Evolutionary conservation across 1,284 basidiomycete genomes (phyloP).

Genomic region (Agaricales sp.): DNA sequence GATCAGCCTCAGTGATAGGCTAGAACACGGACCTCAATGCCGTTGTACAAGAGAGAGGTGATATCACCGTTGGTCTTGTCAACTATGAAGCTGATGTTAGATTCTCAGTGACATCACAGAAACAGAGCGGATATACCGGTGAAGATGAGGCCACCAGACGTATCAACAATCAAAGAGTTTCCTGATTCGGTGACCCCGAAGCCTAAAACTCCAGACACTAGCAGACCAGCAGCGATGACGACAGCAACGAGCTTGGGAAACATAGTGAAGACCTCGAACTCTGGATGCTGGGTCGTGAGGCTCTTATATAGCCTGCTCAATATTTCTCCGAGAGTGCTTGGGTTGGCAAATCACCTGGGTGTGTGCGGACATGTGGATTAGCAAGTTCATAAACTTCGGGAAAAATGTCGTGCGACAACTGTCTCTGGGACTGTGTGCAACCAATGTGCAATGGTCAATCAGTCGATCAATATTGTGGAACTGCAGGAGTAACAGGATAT

Average conservation of each 20-base stretch:
- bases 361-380: not conserved
- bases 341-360: not conserved
- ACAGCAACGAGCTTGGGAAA: not conserved
- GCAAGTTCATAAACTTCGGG: not conserved
- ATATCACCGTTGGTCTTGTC: constrained; percentile 21
- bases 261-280: not conserved
- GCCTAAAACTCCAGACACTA: constrained; percentile 6
- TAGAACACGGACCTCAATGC: constrained; percentile 22
- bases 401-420: too few species aligned
- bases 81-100: constrained; percentile 11
- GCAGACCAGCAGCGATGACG: not conserved
- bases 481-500: too few species aligned
- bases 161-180: constrained; percentile 11
- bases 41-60: constrained; percentile 24
- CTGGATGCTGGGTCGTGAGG: too few species aligned
- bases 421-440: too few species aligned
- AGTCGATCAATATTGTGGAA: too few species aligned
- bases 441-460: too few species aligned
- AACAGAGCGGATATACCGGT: constrained; percentile 8
- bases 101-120: not conserved
- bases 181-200: constrained; percentile 11
- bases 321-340: not conserved
- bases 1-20: not conserved
- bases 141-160: constrained; percentile 11
- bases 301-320: not conserved